Evolutionary conservation across 768 basidiomycete species (phyloP), one percentile per base, ranked within the genome.

Genomic region (Rhodotorula graminis): DNA sequence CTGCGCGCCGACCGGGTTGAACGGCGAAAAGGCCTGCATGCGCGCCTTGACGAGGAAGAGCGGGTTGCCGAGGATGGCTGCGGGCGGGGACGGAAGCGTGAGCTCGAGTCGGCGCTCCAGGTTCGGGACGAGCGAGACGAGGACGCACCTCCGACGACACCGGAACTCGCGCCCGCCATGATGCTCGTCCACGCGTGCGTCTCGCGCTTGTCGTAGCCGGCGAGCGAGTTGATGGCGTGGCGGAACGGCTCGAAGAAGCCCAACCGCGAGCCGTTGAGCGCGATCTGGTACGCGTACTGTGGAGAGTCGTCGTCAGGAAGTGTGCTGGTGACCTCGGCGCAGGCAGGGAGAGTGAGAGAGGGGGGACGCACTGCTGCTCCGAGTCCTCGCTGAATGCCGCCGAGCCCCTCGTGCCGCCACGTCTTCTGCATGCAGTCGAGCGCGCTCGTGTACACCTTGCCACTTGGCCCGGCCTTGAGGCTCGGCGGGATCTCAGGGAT

Each of bases 21-120:
- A 87, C 14, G 95, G 93, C 1, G 94, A 98, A 82, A 93, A 99
- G 42, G 96, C 96, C 85, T 99, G 96, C 90, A 99, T 97, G 58
- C 96, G 87, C 11, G 96, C 96, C 64, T 99, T 99, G 80, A 99
- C 88, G 68, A 99, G 84, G 82, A 96, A 99, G 21, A 96, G 82
- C 0, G 93, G 93, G 80, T 92, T 95, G 55, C 93, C 93, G 56
- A 93, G 81, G 27, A 80, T 74, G 3, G 81, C 81, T 80, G 55
- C 23, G 11, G 2, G 47, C 19, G 37, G 8, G 44, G 8, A 12
- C 2, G 15, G 15, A 23, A 33, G 29, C 15, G 27, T 25, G 6
- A 18, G 42, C 5, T 3, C 40, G 56, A 21, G 46, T 15, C 37
- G 23, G 7, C 23, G 50, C 12, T 1, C 2, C 21, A 33, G 69